phyloP scores from a whole-genome alignment of 176 grass and related monocot species.

The Tuctoria greenei region DNA sequence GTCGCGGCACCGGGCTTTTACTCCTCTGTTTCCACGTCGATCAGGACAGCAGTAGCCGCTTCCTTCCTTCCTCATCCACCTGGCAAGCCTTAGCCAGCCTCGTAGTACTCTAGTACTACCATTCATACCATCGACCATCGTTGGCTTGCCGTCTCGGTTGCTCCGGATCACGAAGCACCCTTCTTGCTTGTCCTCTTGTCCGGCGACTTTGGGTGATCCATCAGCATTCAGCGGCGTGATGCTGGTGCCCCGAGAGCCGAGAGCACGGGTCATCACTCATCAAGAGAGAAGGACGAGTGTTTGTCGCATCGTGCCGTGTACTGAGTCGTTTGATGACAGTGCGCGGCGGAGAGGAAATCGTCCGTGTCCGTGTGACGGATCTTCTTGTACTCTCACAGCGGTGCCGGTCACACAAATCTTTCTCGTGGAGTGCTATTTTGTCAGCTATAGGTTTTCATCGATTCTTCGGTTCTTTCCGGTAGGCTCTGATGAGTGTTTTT shows the following conservation, averaged over 20 bases:
- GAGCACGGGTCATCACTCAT: not conserved
- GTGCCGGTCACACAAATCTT: not conserved
- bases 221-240: no score
- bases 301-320: not conserved
- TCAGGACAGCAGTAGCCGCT: no score
- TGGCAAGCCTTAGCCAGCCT: no score
- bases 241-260: not conserved
- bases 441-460: no score
- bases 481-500: no score
- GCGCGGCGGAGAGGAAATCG: not conserved
- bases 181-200: no score
- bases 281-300: not conserved
- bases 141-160: not conserved
- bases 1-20: slow-evolving; percentile 8
- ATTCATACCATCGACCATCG: no score
- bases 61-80: no score
- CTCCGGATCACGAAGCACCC: not conserved
- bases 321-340: not conserved
- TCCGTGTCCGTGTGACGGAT: not conserved
- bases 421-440: no score
- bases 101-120: no score
- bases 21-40: not conserved
- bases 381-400: not conserved
- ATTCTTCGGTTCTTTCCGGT: no score
- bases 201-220: no score